Conservation (phyloP, 2,329 filamentous ascomycete genomes). For the Calonectria naviculata region DNA sequence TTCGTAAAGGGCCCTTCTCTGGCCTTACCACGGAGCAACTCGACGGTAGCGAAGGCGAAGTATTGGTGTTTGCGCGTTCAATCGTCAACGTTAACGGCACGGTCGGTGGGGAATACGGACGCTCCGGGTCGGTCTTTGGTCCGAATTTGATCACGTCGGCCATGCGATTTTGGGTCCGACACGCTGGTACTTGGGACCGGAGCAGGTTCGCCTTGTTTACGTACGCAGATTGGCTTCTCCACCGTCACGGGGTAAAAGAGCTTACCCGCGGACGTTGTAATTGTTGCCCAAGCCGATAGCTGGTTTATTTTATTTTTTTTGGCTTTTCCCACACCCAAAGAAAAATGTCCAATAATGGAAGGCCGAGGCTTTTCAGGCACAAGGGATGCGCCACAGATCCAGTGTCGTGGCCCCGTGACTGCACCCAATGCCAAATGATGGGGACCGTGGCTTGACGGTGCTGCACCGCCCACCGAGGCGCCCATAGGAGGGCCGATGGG, state of each 20-base stretch:
- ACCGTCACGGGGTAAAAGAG: neutral
- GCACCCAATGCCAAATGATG: slow-evolving; percentile 1
- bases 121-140: slow-evolving; percentile 1
- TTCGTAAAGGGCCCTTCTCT: slow-evolving; percentile 8
- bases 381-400: slow-evolving; percentile 15
- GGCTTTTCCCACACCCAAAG: neutral
- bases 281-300: neutral
- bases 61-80: neutral
- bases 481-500: neutral
- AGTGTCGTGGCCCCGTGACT: slow-evolving; percentile 8
- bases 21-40: slow-evolving; percentile 14
- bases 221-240: neutral
- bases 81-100: neutral
- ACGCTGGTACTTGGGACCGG: slow-evolving; percentile 1
- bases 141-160: slow-evolving; percentile 1
- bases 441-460: slow-evolving; percentile 11
- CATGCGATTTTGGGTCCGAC: neutral
- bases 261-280: neutral
- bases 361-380: slow-evolving; percentile 9
- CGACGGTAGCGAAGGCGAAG: neutral
- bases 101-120: neutral
- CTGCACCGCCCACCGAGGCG: slow-evolving; percentile 14
- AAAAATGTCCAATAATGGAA: neutral
- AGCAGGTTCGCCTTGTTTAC: neutral
- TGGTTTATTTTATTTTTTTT: too few relatives aligned